Base-by-base conservation (phyloP, 75 land plant genomes). In the Pseudotsuga menziesii region DNA sequence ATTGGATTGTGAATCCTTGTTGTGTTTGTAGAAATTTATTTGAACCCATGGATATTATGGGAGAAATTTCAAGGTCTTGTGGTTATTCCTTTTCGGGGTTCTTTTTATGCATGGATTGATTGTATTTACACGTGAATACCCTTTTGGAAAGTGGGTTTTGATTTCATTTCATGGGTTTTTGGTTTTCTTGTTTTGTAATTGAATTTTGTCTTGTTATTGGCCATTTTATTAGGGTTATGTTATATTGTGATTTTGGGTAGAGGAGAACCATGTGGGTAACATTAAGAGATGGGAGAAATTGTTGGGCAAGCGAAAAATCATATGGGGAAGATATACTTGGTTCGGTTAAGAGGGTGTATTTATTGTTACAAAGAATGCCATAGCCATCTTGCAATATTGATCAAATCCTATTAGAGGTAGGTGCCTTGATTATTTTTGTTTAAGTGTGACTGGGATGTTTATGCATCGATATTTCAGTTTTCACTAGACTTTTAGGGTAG, bases 361-460 rank as follows among this genome's bases (percentile, higher is more conserved):
- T 86, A 86, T 73, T 80, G 82, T 56, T 86, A 85, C 78, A 58
- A 60, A 11, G 55, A n/a, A 32, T 86, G 88, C 75, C 82, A 73
- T 19, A 86, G 78, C 78, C 85, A 86, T 63, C 78, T 83, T 55
- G 88, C 88, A n/a, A 86, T 32, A 60, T 60, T 64, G 82, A 83
- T 25, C 77, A 86, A 54, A 74, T 86, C 54, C 63, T 86, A 57
- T 86, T 85, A 11, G 80, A 77, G 88, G 85, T 80, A 56, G 32
- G 36, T 27, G 4, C 11, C 19, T 23, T 67, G 23, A 26, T 6
- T 26, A 17, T 64, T 66, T 62, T 26, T 27, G 35, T 62, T 62
- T 15, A 7, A 62, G 26, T 62, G 52, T 27, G 26, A 13, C 32
- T 26, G 13, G 29, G 66, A 3, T 2, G n/a, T n/a, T n/a, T n/a